A percentile compares a stretch with the other conserved stretches of the same genome.
phyloP scores from a whole-genome alignment of 2,329 filamentous ascomycete genomes.

The Pezicula radicicola region DNA sequence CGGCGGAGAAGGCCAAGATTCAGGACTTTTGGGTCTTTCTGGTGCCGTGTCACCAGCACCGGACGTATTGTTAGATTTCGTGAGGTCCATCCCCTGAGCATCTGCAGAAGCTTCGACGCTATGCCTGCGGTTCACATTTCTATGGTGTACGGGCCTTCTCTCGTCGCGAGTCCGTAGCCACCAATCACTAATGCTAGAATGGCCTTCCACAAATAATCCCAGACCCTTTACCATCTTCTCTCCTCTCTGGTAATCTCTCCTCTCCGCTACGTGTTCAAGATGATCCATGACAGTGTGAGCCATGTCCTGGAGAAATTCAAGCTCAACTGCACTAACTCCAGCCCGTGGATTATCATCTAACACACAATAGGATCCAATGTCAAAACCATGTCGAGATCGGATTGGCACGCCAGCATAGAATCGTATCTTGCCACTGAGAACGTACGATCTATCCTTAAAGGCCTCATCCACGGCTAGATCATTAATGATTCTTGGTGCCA shows the following conservation, averaged over 20 bases:
- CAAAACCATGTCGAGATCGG: slow-evolving; percentile 20
- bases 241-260: slow-evolving; percentile 45
- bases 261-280: slow-evolving; percentile 51
- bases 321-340: slow-evolving; percentile 43
- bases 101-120: not conserved
- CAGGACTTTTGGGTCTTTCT: too few species aligned
- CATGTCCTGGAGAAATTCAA: slow-evolving; percentile 53
- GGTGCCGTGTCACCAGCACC: too few species aligned
- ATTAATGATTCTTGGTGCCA: not conserved
- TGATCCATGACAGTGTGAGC: slow-evolving; percentile 55
- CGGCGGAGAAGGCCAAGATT: too few species aligned
- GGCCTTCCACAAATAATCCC: slow-evolving; percentile 49
- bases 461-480: not conserved
- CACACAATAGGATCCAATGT: slow-evolving; percentile 59
- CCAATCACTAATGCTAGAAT: slow-evolving; percentile 25
- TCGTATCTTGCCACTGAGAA: slow-evolving; percentile 4
- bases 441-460: not conserved
- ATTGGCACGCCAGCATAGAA: slow-evolving; percentile 19
- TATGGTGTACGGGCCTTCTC: not conserved
- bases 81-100: too few species aligned
- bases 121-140: not conserved
- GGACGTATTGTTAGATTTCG: too few species aligned
- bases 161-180: slow-evolving; percentile 5
- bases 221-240: slow-evolving; percentile 51
- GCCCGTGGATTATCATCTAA: slow-evolving; percentile 52